Evolutionary conservation across 352 stramenopile genomes (phyloP).

Genomic region (Globisporangium irregulare): DNA sequence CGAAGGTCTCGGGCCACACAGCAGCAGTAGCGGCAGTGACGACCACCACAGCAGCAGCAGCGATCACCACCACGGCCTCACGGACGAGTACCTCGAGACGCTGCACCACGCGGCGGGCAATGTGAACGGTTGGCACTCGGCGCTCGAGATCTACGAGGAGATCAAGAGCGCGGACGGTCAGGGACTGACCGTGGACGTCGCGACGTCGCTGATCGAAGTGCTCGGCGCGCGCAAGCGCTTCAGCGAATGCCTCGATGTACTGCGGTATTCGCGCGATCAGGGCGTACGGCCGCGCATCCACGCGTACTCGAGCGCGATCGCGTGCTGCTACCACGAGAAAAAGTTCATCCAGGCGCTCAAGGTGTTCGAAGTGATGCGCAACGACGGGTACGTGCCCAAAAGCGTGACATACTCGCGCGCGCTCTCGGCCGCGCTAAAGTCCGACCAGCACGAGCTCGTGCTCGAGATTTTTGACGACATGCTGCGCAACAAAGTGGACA

Average conservation of each 20-base stretch:
- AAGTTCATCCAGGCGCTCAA: slow-evolving; percentile 68
- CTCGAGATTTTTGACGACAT: slow-evolving; percentile 89
- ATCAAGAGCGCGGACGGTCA: slow-evolving; percentile 34
- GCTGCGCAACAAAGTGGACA: slow-evolving; percentile 66
- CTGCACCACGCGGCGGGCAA: slow-evolving; percentile 13
- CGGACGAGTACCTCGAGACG: slow-evolving; percentile 17
- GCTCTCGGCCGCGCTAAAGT: slow-evolving; percentile 79
- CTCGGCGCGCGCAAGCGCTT: slow-evolving; percentile 40
- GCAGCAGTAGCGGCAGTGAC: background rate
- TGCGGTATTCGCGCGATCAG: slow-evolving; percentile 64
- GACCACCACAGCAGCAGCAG: background rate
- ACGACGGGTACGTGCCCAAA: slow-evolving; percentile 79
- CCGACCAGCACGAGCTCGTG: slow-evolving; percentile 74
- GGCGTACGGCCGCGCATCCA: slow-evolving; percentile 77
- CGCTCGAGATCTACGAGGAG: slow-evolving; percentile 51
- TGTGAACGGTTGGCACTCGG: slow-evolving; percentile 29
- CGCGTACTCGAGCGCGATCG: slow-evolving; percentile 76
- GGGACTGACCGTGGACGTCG: slow-evolving; percentile 40
- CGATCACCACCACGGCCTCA: background rate
- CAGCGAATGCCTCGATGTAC: slow-evolving; percentile 56
- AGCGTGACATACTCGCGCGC: slow-evolving; percentile 81
- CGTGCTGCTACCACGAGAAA: slow-evolving; percentile 73
- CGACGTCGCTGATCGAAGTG: slow-evolving; percentile 63
- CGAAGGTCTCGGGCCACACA: background rate
- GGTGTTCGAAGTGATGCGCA: slow-evolving; percentile 86